phyloP scores from a whole-genome alignment of 176 grass and related monocot genomes.

The Phragmites australis region DNA sequence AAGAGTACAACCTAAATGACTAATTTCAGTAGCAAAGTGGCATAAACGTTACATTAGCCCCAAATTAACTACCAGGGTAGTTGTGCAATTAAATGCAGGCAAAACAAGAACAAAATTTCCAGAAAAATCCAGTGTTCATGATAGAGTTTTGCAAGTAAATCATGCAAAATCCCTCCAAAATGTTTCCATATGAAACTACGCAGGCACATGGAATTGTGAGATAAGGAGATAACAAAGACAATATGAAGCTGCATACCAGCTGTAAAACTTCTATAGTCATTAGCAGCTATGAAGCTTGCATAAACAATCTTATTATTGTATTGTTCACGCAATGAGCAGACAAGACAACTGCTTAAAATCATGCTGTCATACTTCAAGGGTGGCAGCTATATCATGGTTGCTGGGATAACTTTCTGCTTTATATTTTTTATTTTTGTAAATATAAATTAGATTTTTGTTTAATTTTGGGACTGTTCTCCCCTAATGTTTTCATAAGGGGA shows the following conservation, averaged over 20 bases:
- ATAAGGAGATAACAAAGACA: not conserved
- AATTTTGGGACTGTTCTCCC: not conserved
- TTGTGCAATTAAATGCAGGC: not conserved
- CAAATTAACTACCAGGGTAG: not conserved
- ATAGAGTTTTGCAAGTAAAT: not conserved
- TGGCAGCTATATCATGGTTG: conserved; percentile 9
- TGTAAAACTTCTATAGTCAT: not conserved
- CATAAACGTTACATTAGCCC: not conserved
- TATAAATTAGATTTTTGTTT: not conserved
- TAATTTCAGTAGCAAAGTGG: not conserved
- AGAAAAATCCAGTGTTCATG: not conserved
- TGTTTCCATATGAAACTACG: not conserved
- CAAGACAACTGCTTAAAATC: not conserved
- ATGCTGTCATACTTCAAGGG: not conserved
- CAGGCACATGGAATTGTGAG: not conserved
- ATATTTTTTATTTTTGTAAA: not conserved
- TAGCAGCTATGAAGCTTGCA: not conserved
- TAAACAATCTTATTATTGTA: conserved; percentile 1
- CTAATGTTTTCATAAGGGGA: not conserved
- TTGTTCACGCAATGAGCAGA: not conserved
- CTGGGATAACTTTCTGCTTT: not conserved
- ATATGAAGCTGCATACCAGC: not conserved
- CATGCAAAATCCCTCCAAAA: conserved; percentile 6
- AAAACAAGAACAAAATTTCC: not conserved
- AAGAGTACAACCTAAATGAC: not conserved